These are phyloP conservation scores for Apiospora marii DNA, from an alignment of 2,329 filamentous ascomycete species.

Conservation along the genomic window DNA sequence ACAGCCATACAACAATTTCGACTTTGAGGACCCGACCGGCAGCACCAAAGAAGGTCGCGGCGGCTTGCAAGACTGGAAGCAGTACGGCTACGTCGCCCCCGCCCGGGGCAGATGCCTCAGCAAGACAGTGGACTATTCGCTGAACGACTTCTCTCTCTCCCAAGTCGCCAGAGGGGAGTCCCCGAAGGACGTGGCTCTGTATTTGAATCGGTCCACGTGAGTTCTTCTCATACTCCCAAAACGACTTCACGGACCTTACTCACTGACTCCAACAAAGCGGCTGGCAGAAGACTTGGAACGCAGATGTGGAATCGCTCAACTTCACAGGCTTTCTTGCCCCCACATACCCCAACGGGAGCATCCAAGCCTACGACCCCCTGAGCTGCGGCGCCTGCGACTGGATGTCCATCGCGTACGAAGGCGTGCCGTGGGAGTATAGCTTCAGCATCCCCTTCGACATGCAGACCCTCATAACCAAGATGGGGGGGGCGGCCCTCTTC, in stretches of 20 bases:
- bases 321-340: conserved; percentile 67
- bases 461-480: conserved; percentile 64
- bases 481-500: conserved; percentile 67
- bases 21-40: conserved; percentile 73
- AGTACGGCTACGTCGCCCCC: conserved; percentile 73
- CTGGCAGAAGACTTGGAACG: conserved; percentile 68
- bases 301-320: conserved; percentile 51
- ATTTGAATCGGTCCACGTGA: conserved; percentile 57
- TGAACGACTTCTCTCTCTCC: conserved; percentile 77
- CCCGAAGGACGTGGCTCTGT: conserved; percentile 57
- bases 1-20: conserved; percentile 78
- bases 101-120: conserved; percentile 71
- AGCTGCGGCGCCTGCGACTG: conserved; percentile 60
- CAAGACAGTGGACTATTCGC: conserved; percentile 79
- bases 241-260: conserved; percentile 67
- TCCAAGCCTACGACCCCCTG: conserved; percentile 55
- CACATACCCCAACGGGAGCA: conserved; percentile 54
- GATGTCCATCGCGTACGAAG: conserved; percentile 29
- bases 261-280: conserved; percentile 66
- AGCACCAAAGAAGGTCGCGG: conserved; percentile 77
- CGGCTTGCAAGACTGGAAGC: conserved; percentile 76
- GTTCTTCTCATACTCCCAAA: conserved; percentile 49
- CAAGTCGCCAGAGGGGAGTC: conserved; percentile 67
- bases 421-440: conserved; percentile 55
- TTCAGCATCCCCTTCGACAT: conserved; percentile 64